These are phyloP conservation scores for Achaetomiella virescens DNA, from an alignment of 495 filamentous ascomycete genomes.

Conservation along the genomic window DNA sequence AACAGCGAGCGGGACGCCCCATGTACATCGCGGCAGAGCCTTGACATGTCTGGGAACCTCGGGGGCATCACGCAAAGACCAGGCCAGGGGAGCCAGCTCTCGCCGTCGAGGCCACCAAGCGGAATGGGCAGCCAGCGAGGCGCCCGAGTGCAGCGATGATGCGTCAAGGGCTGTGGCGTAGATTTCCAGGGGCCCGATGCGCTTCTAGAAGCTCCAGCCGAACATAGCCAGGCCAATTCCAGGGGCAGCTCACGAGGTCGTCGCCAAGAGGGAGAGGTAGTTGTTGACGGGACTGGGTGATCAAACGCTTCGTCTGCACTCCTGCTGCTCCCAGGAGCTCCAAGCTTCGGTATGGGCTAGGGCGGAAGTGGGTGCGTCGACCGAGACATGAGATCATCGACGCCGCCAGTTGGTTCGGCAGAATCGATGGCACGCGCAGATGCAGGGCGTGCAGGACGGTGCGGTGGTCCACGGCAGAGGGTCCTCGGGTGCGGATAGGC, in stretches of 20 bases:
- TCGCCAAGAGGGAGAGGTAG: slow-evolving; percentile 2
- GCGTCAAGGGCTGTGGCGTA: slow-evolving; percentile 11
- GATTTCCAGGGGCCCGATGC: neutral
- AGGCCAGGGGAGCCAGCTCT: neutral
- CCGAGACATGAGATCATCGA: neutral
- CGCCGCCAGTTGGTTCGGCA: too few relatives aligned
- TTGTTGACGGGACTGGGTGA: slow-evolving; percentile 15
- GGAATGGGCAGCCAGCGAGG: neutral
- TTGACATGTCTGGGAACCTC: neutral
- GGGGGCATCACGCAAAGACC: neutral
- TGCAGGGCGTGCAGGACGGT: neutral
- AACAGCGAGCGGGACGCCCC: neutral
- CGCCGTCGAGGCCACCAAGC: neutral
- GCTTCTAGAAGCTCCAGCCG: slow-evolving; percentile 15
- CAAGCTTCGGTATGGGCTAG: too few relatives aligned
- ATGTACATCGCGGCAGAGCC: neutral
- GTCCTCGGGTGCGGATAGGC: neutral
- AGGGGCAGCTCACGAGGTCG: slow-evolving; percentile 1
- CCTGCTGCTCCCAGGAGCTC: too few relatives aligned
- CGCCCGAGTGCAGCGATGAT: slow-evolving; percentile 13
- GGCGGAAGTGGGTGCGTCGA: neutral
- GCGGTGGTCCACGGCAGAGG: neutral
- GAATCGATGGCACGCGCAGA: too few relatives aligned
- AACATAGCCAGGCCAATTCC: neutral
- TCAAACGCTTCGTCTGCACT: slow-evolving; percentile 29